Conservation (phyloP, 352 stramenopile species). For the Phytophthora fragariae region DNA sequence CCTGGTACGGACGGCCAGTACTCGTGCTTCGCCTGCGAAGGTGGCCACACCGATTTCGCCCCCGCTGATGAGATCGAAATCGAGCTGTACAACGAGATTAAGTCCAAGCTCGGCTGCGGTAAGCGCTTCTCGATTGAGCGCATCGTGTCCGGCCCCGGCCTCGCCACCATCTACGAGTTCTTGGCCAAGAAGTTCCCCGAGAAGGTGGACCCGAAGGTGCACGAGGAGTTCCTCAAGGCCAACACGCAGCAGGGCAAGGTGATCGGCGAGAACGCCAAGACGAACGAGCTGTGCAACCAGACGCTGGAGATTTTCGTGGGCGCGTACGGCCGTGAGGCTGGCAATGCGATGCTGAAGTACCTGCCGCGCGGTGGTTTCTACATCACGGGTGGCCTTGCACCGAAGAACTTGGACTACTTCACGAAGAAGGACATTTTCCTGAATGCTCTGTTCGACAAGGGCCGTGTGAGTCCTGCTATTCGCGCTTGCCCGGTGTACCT, state of each 20-base stretch:
- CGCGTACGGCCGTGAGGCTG: constrained; percentile 71
- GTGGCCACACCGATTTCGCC: constrained; percentile 95
- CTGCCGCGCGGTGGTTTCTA: constrained; percentile 95
- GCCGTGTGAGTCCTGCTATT: constrained; percentile 80
- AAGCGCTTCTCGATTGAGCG: constrained; percentile 94
- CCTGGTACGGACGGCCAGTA: constrained; percentile 81
- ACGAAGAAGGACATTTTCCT: constrained; percentile 74
- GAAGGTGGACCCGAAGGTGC: constrained; percentile 77
- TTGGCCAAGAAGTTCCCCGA: constrained; percentile 89
- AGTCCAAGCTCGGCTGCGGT: constrained; percentile 70
- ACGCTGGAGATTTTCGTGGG: constrained; percentile 94
- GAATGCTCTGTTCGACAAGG: constrained; percentile 84
- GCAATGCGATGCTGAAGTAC: constrained; percentile 93
- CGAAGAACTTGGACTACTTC: constrained; percentile 96
- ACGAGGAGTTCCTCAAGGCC: constrained; percentile 61
- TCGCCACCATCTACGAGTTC: constrained; percentile 97
- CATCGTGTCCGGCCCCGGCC: constrained; percentile 93
- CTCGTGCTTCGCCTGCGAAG: constrained; percentile 91
- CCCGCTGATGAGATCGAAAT: constrained; percentile 88
- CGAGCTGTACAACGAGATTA: constrained; percentile 77
- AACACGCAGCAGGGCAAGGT: constrained; percentile 63
- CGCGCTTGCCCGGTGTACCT: constrained; percentile 79
- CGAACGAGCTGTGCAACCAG: constrained; percentile 75
- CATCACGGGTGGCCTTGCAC: constrained; percentile 95
- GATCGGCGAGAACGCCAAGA: constrained; percentile 84